phyloP scores from a whole-genome alignment of 306 rosid species.

The Luffa aegyptiaca region DNA sequence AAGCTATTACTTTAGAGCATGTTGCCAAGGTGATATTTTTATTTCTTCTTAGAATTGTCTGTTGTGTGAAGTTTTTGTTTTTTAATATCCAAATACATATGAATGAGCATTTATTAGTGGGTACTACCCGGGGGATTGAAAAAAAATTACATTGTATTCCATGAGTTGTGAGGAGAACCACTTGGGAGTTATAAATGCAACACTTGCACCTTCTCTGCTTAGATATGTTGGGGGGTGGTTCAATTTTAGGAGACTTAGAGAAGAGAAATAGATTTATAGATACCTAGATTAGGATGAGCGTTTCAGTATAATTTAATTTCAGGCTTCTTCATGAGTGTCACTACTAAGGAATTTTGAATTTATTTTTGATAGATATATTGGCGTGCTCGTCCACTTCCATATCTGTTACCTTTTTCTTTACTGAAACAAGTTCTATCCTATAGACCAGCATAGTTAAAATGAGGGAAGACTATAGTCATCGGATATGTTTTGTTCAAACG shows the following conservation, averaged over 20 bases:
- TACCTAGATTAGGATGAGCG: neutral
- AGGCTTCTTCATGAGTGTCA: neutral
- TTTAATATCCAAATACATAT: neutral
- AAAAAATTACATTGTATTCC: neutral
- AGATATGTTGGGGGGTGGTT: neutral
- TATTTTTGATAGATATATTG: neutral
- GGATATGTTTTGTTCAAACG: neutral
- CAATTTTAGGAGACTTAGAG: neutral
- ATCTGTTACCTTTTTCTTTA: neutral
- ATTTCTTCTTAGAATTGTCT: neutral
- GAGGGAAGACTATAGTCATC: neutral
- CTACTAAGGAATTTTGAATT: neutral
- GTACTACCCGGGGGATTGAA: neutral
- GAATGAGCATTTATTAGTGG: neutral
- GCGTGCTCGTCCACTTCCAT: neutral
- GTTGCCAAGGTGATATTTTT: slow-evolving; percentile 65
- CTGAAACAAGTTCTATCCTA: neutral
- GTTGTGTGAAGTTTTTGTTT: neutral
- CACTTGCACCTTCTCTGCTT: neutral
- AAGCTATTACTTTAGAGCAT: slow-evolving; percentile 92
- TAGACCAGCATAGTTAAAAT: neutral
- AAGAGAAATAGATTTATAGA: slow-evolving; percentile 1
- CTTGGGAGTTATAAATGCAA: neutral
- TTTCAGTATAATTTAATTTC: neutral
- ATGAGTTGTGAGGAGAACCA: neutral